These are phyloP conservation scores for Dendrocalamus sinicus DNA, from an alignment of 176 grass and related monocot genomes.

Conservation along the genomic window DNA sequence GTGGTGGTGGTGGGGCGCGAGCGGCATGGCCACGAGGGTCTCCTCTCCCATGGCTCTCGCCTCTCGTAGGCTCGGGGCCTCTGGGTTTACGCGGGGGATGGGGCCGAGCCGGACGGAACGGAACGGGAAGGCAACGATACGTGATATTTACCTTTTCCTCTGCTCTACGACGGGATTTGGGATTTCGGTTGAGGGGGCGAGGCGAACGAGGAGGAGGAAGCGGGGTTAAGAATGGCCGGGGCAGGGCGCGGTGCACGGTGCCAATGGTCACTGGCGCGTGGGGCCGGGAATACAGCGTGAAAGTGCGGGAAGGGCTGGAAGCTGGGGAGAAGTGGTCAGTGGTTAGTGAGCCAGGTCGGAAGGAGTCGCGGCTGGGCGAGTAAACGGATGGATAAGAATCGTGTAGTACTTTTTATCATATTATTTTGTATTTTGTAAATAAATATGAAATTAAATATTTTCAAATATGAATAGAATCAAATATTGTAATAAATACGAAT, in stretches of 20 bases:
- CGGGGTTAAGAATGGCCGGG: conserved; percentile 55
- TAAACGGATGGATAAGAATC: too few relatives aligned
- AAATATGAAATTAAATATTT: too few relatives aligned
- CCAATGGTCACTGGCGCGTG: background rate
- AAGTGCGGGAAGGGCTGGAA: conserved; percentile 33
- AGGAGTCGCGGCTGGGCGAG: background rate
- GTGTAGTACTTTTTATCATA: too few relatives aligned
- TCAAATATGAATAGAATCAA: too few relatives aligned
- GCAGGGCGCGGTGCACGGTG: background rate
- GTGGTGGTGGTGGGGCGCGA: conserved; percentile 48
- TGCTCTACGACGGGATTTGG: conserved; percentile 39
- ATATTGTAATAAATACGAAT: too few relatives aligned
- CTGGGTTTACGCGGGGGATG: conserved; percentile 34
- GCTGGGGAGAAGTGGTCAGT: background rate
- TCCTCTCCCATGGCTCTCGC: conserved; percentile 60
- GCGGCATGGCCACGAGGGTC: conserved; percentile 57
- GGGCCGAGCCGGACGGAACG: conserved; percentile 1
- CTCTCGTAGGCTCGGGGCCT: background rate
- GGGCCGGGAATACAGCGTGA: background rate
- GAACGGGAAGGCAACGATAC: background rate
- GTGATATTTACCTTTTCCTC: background rate
- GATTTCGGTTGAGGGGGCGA: conserved; percentile 41
- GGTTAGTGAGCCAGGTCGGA: background rate
- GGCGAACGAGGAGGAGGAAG: conserved; percentile 13
- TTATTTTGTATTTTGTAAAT: too few relatives aligned